phyloP scores from a whole-genome alignment of 768 basidiomycete genomes.

The Steccherinum ochraceum region DNA sequence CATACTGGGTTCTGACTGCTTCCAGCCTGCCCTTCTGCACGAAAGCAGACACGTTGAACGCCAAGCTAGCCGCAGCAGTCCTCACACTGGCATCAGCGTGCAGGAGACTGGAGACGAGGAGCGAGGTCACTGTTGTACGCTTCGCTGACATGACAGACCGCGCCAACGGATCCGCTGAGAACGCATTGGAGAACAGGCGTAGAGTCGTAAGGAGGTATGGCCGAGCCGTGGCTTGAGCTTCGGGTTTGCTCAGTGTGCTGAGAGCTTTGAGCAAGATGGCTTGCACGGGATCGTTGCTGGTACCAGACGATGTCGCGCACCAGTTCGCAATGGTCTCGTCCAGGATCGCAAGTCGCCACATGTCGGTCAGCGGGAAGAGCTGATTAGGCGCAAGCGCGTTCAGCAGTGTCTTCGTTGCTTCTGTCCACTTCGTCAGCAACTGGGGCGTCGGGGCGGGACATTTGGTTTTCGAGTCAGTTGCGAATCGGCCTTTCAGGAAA shows the following conservation, averaged over 20 bases:
- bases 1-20: constrained; percentile 21
- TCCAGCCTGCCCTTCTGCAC: constrained; percentile 59
- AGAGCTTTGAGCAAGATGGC: constrained; percentile 42
- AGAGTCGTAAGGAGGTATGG: constrained; percentile 61
- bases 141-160: constrained; percentile 33
- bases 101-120: constrained; percentile 64
- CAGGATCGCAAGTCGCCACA: constrained; percentile 75
- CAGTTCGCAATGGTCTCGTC: constrained; percentile 52
- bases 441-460: constrained; percentile 28
- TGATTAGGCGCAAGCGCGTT: constrained; percentile 42
- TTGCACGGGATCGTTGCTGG: constrained; percentile 35
- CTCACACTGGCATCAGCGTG: constrained; percentile 63
- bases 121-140: constrained; percentile 34
- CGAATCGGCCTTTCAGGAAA: constrained; percentile 58
- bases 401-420: constrained; percentile 37
- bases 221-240: constrained; percentile 27
- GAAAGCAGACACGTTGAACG: constrained; percentile 66
- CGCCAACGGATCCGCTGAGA: constrained; percentile 38
- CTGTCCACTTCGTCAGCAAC: constrained; percentile 42
- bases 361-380: constrained; percentile 77
- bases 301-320: constrained; percentile 29
- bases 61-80: constrained; percentile 75
- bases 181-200: constrained; percentile 63
- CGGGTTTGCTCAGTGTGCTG: constrained; percentile 21
- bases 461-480: constrained; percentile 15